Evolutionary conservation across 2,329 filamentous ascomycete species (phyloP).

Genomic region (Paecilomyces fulvus): DNA sequence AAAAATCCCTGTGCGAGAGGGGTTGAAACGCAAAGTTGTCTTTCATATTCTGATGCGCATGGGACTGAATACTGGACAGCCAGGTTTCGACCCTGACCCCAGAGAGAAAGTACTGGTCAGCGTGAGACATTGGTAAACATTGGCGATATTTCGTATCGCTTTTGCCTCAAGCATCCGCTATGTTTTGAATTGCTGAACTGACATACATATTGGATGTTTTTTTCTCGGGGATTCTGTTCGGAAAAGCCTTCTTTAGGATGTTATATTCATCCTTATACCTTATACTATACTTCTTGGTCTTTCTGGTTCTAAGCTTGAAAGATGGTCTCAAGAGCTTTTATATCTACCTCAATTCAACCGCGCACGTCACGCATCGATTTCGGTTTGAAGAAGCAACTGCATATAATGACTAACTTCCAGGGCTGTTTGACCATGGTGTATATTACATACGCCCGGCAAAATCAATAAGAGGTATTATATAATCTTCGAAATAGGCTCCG

Average conservation of each 20-base stretch:
- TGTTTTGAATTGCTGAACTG: neutral
- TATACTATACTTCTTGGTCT: neutral
- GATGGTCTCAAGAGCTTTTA: neutral
- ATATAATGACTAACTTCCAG: neutral
- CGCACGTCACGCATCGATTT: neutral
- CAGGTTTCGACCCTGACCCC: constrained; percentile 21
- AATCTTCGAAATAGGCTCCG: neutral
- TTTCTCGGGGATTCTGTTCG: neutral
- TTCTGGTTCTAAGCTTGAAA: neutral
- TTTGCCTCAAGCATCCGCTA: neutral
- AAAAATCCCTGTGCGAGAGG: constrained; percentile 75
- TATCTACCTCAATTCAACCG: neutral
- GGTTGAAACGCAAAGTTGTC: constrained; percentile 68
- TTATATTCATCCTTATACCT: neutral
- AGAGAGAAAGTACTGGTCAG: constrained; percentile 46
- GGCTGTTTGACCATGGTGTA: neutral
- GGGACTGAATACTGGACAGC: constrained; percentile 49
- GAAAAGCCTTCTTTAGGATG: neutral
- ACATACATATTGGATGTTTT: neutral
- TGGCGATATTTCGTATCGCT: neutral
- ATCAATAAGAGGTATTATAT: neutral
- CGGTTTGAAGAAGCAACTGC: neutral
- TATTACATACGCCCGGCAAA: neutral
- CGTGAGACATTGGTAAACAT: constrained; percentile 58
- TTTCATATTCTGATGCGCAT: constrained; percentile 51